phyloP scores from a whole-genome alignment of 495 filamentous ascomycete genomes.

The Podospora australis region DNA sequence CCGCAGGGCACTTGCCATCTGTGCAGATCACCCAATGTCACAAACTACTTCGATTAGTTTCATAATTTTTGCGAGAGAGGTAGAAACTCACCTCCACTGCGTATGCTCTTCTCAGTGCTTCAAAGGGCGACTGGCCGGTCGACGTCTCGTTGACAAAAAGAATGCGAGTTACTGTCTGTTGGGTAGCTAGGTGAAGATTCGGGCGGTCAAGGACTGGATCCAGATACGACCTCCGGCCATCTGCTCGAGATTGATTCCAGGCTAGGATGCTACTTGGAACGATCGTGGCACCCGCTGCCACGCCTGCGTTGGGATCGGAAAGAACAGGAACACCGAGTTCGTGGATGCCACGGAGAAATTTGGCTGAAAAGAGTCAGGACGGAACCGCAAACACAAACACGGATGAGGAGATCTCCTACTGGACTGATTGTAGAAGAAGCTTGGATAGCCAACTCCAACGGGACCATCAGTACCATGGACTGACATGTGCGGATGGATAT shows the following conservation, averaged over 20 bases:
- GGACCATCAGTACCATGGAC: conserved; percentile 35
- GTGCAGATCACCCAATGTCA: conserved; percentile 1
- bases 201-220: conserved; percentile 34
- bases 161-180: conserved; percentile 40
- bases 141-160: conserved; percentile 16
- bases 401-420: conserved; percentile 30
- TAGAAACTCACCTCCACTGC: conserved; percentile 21
- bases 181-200: conserved; percentile 42
- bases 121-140: conserved; percentile 21
- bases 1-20: conserved; percentile 10
- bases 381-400: too few species aligned
- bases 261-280: conserved; percentile 40
- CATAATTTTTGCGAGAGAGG: too few species aligned
- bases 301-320: conserved; percentile 42
- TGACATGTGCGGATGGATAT: conserved; percentile 34
- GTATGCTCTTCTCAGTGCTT: conserved; percentile 19
- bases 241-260: conserved; percentile 42
- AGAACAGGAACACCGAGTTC: conserved; percentile 43
- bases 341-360: conserved; percentile 46
- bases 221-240: conserved; percentile 45
- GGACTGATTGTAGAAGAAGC: conserved; percentile 41
- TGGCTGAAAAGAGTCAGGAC: conserved; percentile 28
- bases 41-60: conserved; percentile 14
- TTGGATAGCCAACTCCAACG: conserved; percentile 48
- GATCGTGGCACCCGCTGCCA: conserved; percentile 41